Evolutionary conservation across 192 early-diverging fungal species (phyloP).

Genomic region (Podila clonocystis): DNA sequence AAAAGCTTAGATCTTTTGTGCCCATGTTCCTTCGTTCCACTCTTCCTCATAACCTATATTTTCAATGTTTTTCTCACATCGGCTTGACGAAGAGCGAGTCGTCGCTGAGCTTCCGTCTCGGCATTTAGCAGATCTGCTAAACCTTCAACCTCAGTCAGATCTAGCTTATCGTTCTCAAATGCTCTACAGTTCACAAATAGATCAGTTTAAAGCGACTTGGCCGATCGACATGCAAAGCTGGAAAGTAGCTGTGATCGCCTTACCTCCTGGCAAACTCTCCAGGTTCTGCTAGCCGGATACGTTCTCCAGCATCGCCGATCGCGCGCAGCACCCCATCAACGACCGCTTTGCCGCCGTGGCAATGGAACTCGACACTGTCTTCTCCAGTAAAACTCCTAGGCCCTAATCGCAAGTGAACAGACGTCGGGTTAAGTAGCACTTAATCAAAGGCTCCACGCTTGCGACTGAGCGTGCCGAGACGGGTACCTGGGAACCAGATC

Average conservation of each 20-base stretch:
- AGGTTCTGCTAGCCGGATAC: constrained; percentile 72
- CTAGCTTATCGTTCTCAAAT: constrained; percentile 78
- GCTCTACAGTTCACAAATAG: constrained; percentile 46
- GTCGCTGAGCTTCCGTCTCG: constrained; percentile 79
- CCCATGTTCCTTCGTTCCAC: background rate
- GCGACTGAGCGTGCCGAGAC: background rate
- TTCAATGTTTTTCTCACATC: constrained; percentile 51
- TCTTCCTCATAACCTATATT: background rate
- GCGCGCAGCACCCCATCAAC: constrained; percentile 64
- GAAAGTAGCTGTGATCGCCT: background rate
- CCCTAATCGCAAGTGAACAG: constrained; percentile 17
- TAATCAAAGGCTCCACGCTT: background rate
- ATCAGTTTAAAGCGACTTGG: too few relatives aligned
- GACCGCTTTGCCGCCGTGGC: constrained; percentile 80
- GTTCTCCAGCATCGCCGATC: constrained; percentile 49
- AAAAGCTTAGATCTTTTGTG: background rate
- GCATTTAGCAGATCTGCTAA: constrained; percentile 81
- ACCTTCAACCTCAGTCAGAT: constrained; percentile 78
- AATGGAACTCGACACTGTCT: constrained; percentile 78
- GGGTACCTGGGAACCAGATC: constrained; percentile 65
- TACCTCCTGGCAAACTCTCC: constrained; percentile 82
- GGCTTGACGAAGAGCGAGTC: constrained; percentile 73
- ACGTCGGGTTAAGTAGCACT: background rate
- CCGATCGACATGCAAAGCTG: background rate
- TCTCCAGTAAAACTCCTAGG: constrained; percentile 81